Evolutionary conservation across 176 grass and related monocot genomes (phyloP).

Genomic region (Neostapfia colusana): DNA sequence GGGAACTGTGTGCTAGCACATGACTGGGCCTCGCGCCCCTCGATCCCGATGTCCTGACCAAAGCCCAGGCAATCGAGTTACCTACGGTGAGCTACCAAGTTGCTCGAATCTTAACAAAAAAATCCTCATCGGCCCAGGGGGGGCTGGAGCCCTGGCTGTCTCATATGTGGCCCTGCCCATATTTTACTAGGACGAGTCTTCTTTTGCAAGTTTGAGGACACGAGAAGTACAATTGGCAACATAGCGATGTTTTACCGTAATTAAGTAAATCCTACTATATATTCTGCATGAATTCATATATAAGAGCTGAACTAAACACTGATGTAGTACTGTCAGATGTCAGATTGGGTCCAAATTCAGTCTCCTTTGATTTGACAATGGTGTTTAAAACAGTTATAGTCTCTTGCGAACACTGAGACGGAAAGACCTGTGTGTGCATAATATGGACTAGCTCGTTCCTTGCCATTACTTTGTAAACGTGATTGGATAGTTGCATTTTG

Average conservation of each 20-base stretch:
- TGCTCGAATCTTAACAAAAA: too few relatives aligned
- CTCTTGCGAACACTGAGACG: neutral
- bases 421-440: neutral
- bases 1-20: too few relatives aligned
- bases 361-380: neutral
- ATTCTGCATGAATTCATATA: neutral
- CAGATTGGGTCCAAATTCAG: neutral
- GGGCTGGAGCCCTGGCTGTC: neutral
- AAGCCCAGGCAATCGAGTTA: too few relatives aligned
- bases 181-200: neutral
- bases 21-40: too few relatives aligned
- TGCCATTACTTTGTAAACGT: neutral
- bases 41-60: too few relatives aligned
- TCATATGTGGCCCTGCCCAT: neutral
- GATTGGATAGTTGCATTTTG: conserved; percentile 4
- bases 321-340: neutral
- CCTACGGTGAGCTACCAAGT: too few relatives aligned
- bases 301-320: neutral
- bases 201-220: neutral
- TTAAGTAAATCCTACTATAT: neutral
- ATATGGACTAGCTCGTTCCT: neutral
- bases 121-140: too few relatives aligned
- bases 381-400: neutral
- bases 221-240: neutral
- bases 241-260: neutral